Evolutionary conservation across 192 early-diverging fungal species (phyloP), one percentile per base, ranked within the genome.

Genomic region (Coemansia sp.): DNA sequence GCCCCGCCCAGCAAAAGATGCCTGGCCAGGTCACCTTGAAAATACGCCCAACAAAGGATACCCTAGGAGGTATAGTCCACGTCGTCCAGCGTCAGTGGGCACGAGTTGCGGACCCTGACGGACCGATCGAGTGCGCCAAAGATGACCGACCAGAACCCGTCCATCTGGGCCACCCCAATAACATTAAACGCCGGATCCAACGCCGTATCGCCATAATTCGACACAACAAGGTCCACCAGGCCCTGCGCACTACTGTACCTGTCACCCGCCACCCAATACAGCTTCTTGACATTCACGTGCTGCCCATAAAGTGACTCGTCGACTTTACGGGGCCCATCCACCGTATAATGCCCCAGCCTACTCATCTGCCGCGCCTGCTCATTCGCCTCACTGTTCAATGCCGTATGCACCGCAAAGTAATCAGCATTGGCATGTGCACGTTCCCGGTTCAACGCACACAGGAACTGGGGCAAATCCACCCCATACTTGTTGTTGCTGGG

Each of bases 81-180:
- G 4, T 65, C 61, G 26, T 47, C 37, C 9, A 64, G 35, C 3
- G 55, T 53, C 17, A 51, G 14, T 1, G 68, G 68, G n/a, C 68
- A 72, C 3, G 53, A 27, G 20, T 38, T 43, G 21, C 45, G 40
- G 0, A 51, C 28, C 0, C 10, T 13, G 2, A 59, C 48, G 0
- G 28, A 39, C 6, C 50, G 23, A 7, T 53, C 47, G 7, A 64
- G 56, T 16, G 46, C 34, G 34, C 52, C 68, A 20, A 72, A 18
- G 19, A 72, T 72, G 1, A 72, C 56, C 0, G 68, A 72, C 68
- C 68, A 72, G 61, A 38, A 72, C n/a, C 68, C 68, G 29, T 53
- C 31, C 20, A 53, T 41, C 46, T 72, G 68, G 1, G 68, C 68
- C 2, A 72, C 68, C 5, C 68, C 68, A 30, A 64, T 52, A 31